Percentiles rank a stretch among this genome's conserved stretches.
These are phyloP conservation scores for Saturnispora dispora DNA, from an alignment of 805 yeast species.

Conservation along the genomic window DNA sequence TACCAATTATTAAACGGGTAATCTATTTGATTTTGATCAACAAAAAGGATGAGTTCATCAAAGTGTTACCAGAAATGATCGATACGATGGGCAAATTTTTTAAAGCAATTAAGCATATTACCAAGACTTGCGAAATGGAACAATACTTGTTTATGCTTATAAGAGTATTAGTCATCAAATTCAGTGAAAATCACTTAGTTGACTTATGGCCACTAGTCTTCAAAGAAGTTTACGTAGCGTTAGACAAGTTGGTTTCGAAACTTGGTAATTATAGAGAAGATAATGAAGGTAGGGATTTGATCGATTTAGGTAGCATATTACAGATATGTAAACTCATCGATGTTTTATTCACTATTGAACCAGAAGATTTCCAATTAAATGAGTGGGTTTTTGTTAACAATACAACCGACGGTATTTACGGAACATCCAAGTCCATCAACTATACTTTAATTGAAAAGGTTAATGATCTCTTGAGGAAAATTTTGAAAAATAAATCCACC, in stretches of 20 bases:
- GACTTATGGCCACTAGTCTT: constrained; percentile 64
- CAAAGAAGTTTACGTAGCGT: constrained; percentile 48
- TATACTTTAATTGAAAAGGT: constrained; percentile 30
- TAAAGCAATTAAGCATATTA: constrained; percentile 20
- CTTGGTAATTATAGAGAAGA: constrained; percentile 5
- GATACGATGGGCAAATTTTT: constrained; percentile 26
- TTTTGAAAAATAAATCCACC: neutral
- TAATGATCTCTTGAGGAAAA: constrained; percentile 14
- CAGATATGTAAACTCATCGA: constrained; percentile 75
- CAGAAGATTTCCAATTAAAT: constrained; percentile 66
- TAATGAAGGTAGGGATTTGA: constrained; percentile 9
- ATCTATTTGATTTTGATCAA: constrained; percentile 55
- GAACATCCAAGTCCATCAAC: constrained; percentile 13
- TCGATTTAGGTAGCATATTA: constrained; percentile 36
- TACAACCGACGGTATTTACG: constrained; percentile 29
- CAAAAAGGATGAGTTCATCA: constrained; percentile 49
- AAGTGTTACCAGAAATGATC: constrained; percentile 37
- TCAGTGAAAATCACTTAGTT: constrained; percentile 52
- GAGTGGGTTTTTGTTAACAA: constrained; percentile 85
- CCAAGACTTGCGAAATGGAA: constrained; percentile 22
- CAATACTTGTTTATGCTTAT: constrained; percentile 47
- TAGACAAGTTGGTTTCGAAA: constrained; percentile 30
- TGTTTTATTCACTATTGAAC: constrained; percentile 52
- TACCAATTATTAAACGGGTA: constrained; percentile 42
- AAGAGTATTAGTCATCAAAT: constrained; percentile 55